Percentiles rank a stretch among this genome's conserved stretches.
These are phyloP conservation scores for Butyriboletus loyo DNA, from an alignment of 768 basidiomycete species.

Conservation along the genomic window DNA sequence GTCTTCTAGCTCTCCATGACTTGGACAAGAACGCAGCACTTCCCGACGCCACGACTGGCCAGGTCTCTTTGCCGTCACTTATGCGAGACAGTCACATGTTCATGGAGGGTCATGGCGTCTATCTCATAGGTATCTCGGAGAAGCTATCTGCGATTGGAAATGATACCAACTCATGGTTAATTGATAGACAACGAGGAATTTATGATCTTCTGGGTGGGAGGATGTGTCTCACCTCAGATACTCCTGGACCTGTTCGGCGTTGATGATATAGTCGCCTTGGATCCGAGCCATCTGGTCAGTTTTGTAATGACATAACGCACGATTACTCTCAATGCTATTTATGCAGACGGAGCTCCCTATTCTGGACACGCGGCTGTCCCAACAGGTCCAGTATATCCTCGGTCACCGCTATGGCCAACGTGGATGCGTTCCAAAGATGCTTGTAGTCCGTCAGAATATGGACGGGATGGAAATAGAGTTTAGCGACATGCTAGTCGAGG, in stretches of 20 bases:
- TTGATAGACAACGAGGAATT: conserved; percentile 80
- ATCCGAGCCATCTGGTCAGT: conserved; percentile 61
- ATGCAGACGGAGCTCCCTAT: conserved; percentile 65
- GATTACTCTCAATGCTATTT: conserved; percentile 8
- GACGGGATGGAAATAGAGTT: conserved; percentile 95
- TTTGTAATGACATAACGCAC: not conserved
- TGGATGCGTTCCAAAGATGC: conserved; percentile 54
- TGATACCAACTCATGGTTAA: conserved; percentile 7
- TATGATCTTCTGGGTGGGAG: conserved; percentile 89
- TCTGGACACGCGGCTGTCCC: conserved; percentile 72
- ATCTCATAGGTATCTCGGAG: conserved; percentile 71
- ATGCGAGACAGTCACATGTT: conserved; percentile 82
- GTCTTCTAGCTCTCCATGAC: conserved; percentile 84
- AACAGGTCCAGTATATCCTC: conserved; percentile 85
- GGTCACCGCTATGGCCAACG: conserved; percentile 57
- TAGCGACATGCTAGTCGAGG: conserved; percentile 95
- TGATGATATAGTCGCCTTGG: conserved; percentile 70
- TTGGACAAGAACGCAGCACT: conserved; percentile 68
- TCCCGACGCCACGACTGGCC: conserved; percentile 56
- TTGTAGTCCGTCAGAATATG: conserved; percentile 86
- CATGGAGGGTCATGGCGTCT: conserved; percentile 91
- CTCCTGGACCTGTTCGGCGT: conserved; percentile 81
- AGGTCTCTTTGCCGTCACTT: conserved; percentile 63
- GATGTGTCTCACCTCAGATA: conserved; percentile 75
- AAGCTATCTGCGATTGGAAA: conserved; percentile 11